A percentile compares a stretch with the other conserved stretches of the same genome.
Conservation (phyloP, 371 early-diverging fungal genomes). For the Smittium culicis region DNA sequence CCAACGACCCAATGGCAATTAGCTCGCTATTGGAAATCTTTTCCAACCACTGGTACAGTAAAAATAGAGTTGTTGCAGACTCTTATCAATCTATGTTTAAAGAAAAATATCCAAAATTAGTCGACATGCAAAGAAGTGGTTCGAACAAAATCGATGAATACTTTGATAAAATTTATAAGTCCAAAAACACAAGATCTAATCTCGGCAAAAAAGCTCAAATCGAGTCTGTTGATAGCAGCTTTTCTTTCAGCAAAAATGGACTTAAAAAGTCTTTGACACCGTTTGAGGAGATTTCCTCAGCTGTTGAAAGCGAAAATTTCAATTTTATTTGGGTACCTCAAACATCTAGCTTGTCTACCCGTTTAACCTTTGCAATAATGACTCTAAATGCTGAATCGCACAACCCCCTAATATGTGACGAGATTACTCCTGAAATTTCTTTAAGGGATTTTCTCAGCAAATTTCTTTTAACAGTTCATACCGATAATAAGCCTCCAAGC, state of each 20-base stretch:
- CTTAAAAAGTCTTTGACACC: neutral
- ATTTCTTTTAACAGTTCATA: slow-evolving; percentile 27
- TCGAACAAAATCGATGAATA: slow-evolving; percentile 2
- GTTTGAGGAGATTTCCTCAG: neutral
- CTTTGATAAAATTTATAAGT: neutral
- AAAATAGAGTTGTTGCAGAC: slow-evolving; percentile 16
- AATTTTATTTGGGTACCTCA: slow-evolving; percentile 22
- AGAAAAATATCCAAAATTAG: neutral
- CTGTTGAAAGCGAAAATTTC: neutral
- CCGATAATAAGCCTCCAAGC: slow-evolving; percentile 15
- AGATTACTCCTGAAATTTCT: slow-evolving; percentile 25
- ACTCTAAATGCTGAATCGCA: slow-evolving; percentile 77
- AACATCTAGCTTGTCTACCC: slow-evolving; percentile 30
- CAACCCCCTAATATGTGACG: slow-evolving; percentile 35
- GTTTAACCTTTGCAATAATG: slow-evolving; percentile 69
- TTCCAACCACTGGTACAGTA: slow-evolving; percentile 58
- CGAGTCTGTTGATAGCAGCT: neutral
- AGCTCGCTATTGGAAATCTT: slow-evolving; percentile 65
- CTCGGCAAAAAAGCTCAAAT: neutral
- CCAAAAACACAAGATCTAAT: neutral
- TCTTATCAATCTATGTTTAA: neutral
- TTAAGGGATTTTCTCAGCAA: slow-evolving; percentile 26
- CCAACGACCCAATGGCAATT: slow-evolving; percentile 55
- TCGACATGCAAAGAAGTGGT: neutral
- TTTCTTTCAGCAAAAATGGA: neutral